Conservation (phyloP, 2,329 filamentous ascomycete species). For the Lasiodiplodia theobromae region DNA sequence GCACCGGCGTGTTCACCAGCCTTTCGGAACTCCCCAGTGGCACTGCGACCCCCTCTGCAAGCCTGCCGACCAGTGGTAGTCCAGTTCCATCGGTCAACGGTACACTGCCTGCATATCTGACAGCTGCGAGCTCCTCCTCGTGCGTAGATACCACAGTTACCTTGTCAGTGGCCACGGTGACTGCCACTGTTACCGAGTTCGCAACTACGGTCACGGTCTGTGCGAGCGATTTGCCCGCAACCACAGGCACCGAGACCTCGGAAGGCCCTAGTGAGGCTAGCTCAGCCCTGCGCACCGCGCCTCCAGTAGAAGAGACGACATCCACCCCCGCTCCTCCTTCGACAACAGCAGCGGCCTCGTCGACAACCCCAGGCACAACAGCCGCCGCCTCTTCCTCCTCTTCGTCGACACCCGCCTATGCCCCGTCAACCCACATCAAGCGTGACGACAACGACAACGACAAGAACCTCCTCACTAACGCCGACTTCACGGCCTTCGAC, state of each 20-base stretch:
- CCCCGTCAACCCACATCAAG: not conserved
- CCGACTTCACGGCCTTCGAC: constrained; percentile 35
- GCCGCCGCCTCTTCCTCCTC: not conserved
- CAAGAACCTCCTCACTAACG: constrained; percentile 40
- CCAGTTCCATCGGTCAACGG: constrained; percentile 8
- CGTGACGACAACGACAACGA: constrained; percentile 34
- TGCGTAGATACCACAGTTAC: constrained; percentile 7
- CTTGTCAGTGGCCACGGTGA: constrained; percentile 29
- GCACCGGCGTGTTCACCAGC: not conserved
- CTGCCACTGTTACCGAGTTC: constrained; percentile 27
- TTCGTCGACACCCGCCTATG: constrained; percentile 1
- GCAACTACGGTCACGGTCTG: constrained; percentile 19
- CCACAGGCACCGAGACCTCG: not conserved
- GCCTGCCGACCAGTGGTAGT: not conserved
- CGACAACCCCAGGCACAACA: constrained; percentile 34
- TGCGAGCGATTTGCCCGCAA: constrained; percentile 28
- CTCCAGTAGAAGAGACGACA: not conserved
- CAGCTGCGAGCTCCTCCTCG: not conserved
- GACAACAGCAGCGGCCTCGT: not conserved
- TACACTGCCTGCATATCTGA: constrained; percentile 7
- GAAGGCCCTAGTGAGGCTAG: not conserved
- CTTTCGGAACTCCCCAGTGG: constrained; percentile 3
- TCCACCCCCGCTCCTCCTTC: not conserved
- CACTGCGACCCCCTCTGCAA: not conserved
- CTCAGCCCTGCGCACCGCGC: not conserved